A percentile compares a stretch with the other conserved stretches of the same genome.
These are phyloP conservation scores for Taxillus chinensis DNA, from an alignment of 164 flowering plant species.

Conservation along the genomic window DNA sequence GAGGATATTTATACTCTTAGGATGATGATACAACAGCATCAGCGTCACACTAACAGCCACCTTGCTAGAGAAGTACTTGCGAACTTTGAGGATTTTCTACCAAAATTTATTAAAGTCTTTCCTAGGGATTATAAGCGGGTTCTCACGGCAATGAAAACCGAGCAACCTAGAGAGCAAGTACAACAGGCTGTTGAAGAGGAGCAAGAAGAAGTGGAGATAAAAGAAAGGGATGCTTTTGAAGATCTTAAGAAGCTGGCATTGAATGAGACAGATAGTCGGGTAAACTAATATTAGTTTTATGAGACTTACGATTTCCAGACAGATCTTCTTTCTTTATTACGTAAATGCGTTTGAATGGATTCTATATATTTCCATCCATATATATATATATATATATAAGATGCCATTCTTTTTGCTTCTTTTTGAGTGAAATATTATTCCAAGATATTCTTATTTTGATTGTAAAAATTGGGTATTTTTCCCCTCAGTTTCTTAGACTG, in stretches of 20 bases:
- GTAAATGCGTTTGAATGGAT: too few relatives aligned
- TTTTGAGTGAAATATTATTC: too few relatives aligned
- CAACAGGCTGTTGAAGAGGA: constrained; percentile 26
- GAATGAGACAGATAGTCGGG: constrained; percentile 17
- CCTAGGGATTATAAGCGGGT: constrained; percentile 90
- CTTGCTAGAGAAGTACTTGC: constrained; percentile 76
- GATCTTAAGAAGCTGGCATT: constrained; percentile 84
- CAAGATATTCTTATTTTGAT: too few relatives aligned
- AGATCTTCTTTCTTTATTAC: not conserved
- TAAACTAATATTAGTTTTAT: too few relatives aligned
- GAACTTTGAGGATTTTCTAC: constrained; percentile 63
- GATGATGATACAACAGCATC: constrained; percentile 98
- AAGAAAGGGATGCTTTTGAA: constrained; percentile 83
- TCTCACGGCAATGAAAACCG: constrained; percentile 55
- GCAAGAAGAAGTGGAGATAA: constrained; percentile 52
- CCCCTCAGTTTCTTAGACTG: too few relatives aligned
- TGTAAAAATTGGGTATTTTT: too few relatives aligned
- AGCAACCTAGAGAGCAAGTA: constrained; percentile 30
- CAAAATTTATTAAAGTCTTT: constrained; percentile 86
- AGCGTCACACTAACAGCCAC: constrained; percentile 80
- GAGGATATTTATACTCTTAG: constrained; percentile 72
- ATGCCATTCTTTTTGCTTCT: too few relatives aligned
- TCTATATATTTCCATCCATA: too few relatives aligned
- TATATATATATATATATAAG: too few relatives aligned
- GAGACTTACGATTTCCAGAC: not conserved